Conservation (phyloP, 108 stramenopile species). For the Nitzschia palea region DNA sequence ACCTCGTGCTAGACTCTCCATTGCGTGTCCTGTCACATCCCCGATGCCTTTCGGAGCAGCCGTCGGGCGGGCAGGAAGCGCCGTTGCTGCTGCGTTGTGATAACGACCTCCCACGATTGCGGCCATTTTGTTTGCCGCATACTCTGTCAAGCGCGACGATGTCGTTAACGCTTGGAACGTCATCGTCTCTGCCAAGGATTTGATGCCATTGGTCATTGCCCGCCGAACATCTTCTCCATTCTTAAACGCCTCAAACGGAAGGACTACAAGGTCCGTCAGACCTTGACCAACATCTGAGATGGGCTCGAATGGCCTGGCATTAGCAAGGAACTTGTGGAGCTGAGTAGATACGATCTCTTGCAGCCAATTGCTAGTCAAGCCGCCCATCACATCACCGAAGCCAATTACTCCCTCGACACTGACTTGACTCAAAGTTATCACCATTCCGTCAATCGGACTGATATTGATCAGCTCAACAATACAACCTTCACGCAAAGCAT, state of each 20-base stretch:
- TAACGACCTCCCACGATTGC: constrained; percentile 20
- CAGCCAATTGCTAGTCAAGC: constrained; percentile 62
- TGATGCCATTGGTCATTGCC: constrained; percentile 58
- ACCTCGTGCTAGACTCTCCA: constrained; percentile 66
- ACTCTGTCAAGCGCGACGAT: constrained; percentile 59
- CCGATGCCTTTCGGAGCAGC: constrained; percentile 42
- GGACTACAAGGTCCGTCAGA: constrained; percentile 62
- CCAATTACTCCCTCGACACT: constrained; percentile 56
- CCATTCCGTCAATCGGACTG: constrained; percentile 81
- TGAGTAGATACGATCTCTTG: constrained; percentile 81
- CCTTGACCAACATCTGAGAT: constrained; percentile 65
- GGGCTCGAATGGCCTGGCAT: constrained; percentile 71
- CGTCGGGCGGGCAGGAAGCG: constrained; percentile 60
- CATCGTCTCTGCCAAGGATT: constrained; percentile 66
- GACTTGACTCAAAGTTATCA: constrained; percentile 67
- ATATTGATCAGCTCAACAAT: constrained; percentile 82
- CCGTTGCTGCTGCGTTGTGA: constrained; percentile 16
- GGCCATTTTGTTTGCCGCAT: constrained; percentile 58
- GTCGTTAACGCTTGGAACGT: constrained; percentile 69
- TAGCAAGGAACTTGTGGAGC: constrained; percentile 81
- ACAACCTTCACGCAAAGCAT: constrained; percentile 69
- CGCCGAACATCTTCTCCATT: constrained; percentile 51
- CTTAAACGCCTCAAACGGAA: constrained; percentile 67
- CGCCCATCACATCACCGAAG: constrained; percentile 65
- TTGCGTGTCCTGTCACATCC: constrained; percentile 55